Evolutionary conservation across 1,284 basidiomycete species (phyloP).

Genomic region (Boletus semigastroideus): DNA sequence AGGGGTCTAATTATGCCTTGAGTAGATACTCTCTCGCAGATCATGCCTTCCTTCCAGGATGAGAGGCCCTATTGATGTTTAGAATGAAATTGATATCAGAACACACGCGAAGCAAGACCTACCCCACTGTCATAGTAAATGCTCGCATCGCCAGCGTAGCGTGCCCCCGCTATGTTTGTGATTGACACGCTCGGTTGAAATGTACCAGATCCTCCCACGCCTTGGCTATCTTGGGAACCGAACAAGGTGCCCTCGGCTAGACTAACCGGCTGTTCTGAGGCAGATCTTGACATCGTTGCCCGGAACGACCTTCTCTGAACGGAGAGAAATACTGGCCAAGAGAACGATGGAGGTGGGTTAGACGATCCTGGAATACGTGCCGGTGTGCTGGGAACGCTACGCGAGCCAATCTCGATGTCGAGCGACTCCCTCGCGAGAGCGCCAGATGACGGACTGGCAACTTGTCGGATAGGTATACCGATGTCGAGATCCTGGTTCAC

Average conservation of each 20-base stretch:
- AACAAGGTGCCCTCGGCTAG: slow-evolving; percentile 2
- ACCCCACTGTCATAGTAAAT: slow-evolving; percentile 30
- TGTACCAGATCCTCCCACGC: slow-evolving; percentile 52
- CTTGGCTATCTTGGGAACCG: slow-evolving; percentile 30
- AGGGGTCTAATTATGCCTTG: slow-evolving; percentile 77
- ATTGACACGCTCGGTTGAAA: slow-evolving; percentile 26
- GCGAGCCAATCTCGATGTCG: background rate
- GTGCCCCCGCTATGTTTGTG: slow-evolving; percentile 24
- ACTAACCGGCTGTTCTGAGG: slow-evolving; percentile 15
- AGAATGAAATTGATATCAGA: slow-evolving; percentile 6
- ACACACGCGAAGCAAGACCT: slow-evolving; percentile 2
- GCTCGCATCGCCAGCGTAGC: slow-evolving; percentile 63
- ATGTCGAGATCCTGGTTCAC: background rate
- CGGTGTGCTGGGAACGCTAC: background rate
- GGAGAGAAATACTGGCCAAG: slow-evolving; percentile 15
- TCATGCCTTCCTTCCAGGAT: slow-evolving; percentile 53
- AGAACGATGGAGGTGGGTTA: slow-evolving; percentile 7
- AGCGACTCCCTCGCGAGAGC: slow-evolving; percentile 1
- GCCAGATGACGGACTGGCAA: slow-evolving; percentile 10
- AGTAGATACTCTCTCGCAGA: slow-evolving; percentile 86
- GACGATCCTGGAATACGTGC: background rate
- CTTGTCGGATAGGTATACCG: background rate
- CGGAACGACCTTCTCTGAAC: slow-evolving; percentile 17
- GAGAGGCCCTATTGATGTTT: slow-evolving; percentile 30
- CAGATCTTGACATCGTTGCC: slow-evolving; percentile 13